Evolutionary conservation across 2,329 filamentous ascomycete species (phyloP), one percentile per base, ranked within the genome.

Genomic region (Pyrenophora seminiperda): DNA sequence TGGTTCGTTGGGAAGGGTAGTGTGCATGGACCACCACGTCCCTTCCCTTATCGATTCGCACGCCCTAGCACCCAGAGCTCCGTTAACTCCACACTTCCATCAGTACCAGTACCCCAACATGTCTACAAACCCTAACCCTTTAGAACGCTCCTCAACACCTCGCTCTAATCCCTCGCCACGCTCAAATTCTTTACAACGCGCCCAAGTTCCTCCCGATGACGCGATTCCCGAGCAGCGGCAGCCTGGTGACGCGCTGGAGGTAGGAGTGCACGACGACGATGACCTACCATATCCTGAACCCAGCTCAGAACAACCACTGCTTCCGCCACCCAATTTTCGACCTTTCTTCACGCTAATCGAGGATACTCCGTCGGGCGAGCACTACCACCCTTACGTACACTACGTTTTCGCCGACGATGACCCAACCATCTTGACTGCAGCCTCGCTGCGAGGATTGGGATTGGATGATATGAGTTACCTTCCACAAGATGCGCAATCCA

Each of bases 321-420:
- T 71, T 22, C 75, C 72, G n/a, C 75, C 73, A 2, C 68, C 74
- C 53, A 76, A 71, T 76, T 93, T 96, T 72, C 81, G 85, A 36
- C 90, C 91, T 2, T 88, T 96, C 77, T 97, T 96, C 77, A 88
- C 90, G 1, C 79, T 97, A 33, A 80, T 97, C 58, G 85, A 90
- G 67, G 91, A 96, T 72, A 76, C 81, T 9, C 82, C 84, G n/a
- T 86, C 83, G 7, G 82, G 84, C 62, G 83, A 89, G 37, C 89
- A 90, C 54, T 81, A 90, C 64, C 92, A 97, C 70, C 94, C 93
- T 1, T 85, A 84, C 44, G 85, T 96, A 1, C 91, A 93, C 76
- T 97, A 97, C 76, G 83, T 97, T 66, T 97, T 99, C 77, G 84
- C 84, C 62, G 92, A 97, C 73, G 94, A 97, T 73, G 91, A 97